A percentile compares a stretch with the other conserved stretches of the same genome.
Evolutionary conservation across 306 rosid genomes (phyloP).

Genomic region (Malus sieversii): DNA sequence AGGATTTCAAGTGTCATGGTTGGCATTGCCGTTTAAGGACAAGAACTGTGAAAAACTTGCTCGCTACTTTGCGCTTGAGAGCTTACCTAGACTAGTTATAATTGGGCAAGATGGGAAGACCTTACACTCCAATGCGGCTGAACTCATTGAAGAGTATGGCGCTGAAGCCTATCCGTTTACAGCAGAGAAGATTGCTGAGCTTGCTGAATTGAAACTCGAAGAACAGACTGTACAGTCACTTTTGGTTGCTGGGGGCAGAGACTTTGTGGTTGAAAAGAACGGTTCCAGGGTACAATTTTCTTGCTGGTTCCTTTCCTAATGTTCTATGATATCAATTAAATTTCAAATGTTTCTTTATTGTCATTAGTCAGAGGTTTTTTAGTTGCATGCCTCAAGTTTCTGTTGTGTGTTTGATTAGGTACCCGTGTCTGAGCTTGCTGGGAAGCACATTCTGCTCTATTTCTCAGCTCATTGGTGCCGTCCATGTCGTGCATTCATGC

Average conservation of each 20-base stretch:
- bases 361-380: not conserved
- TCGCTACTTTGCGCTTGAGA: slow-evolving; percentile 33
- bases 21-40: slow-evolving; percentile 43
- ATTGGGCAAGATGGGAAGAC: slow-evolving; percentile 49
- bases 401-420: slow-evolving; percentile 14
- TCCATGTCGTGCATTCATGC: slow-evolving; percentile 37
- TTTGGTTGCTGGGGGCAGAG: slow-evolving; percentile 32
- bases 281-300: slow-evolving; percentile 32
- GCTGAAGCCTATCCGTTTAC: slow-evolving; percentile 40
- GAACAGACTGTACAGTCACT: slow-evolving; percentile 39
- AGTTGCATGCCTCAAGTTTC: not conserved
- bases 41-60: slow-evolving; percentile 22
- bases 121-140: slow-evolving; percentile 26
- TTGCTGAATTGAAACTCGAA: slow-evolving; percentile 35
- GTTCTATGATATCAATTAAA: not conserved
- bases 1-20: slow-evolving; percentile 34
- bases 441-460: slow-evolving; percentile 34
- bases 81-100: slow-evolving; percentile 31
- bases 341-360: not conserved
- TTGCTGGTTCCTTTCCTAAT: not conserved
- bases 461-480: slow-evolving; percentile 49
- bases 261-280: slow-evolving; percentile 31
- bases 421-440: slow-evolving; percentile 33
- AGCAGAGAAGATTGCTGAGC: slow-evolving; percentile 29
- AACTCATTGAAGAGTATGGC: slow-evolving; percentile 37